Base-by-base conservation (phyloP, 2,329 filamentous ascomycete species). In the Microdochium nivale region DNA sequence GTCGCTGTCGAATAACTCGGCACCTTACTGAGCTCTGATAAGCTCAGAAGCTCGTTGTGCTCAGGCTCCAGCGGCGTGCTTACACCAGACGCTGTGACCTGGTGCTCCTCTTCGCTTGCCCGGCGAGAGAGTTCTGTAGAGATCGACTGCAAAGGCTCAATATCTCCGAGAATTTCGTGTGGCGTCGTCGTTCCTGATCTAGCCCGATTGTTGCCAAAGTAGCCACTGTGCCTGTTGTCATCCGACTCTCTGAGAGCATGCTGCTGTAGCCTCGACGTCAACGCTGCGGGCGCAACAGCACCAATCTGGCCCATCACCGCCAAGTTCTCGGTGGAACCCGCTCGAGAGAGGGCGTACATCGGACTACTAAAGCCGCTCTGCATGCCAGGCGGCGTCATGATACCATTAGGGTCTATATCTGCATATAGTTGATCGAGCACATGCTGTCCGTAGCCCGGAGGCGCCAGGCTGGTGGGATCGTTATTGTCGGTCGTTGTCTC, bases 371-470 rank as follows among this genome's bases (percentile, higher is more conserved):
- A 78, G n/a, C 85, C 84, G 51, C 88, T 86, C 71, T 75, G 79
- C 33, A 81, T 73, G 1, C 78, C 83, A 1, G 89, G 87, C 13
- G 55, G 54, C 3, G 88, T 91, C 69, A 90, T 85, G 65, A 91
- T 87, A n/a, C 88, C 89, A 50, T 78, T 83, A 9, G 82, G 78
- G 60, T 96, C 89, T 52, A 96, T 79, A 55, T 92, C 89, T 58
- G 90, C 89, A 69, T 95, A 99, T 1, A 97, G 76, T 65, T 89
- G 86, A 66, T 99, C 94, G 25, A 97, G 81, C 46, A 88, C 79
- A 67, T 97, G 94, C 61, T 92, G 83, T 54, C 90, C 90, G 61
- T 99, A 99, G 37, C 90, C 83, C 0, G 94, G 94, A n/a, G 94
- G 94, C 11, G 92, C 91, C 53, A 87, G 80, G 25, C 80, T 78